Base-by-base conservation (phyloP, 148 eudicot genomes). In the Rhododendron griersonianum region DNA sequence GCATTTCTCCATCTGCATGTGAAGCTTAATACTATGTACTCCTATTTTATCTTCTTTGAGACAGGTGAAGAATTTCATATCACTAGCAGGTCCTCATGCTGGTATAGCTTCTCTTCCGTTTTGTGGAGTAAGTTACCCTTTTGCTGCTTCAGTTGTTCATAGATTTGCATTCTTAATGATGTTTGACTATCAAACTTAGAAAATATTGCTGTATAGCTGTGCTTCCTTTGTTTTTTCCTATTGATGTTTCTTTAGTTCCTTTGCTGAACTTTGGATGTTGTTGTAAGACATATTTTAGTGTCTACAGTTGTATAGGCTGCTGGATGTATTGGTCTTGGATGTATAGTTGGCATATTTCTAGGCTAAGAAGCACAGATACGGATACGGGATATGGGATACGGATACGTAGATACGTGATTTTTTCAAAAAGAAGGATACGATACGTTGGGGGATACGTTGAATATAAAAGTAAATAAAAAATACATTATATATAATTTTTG, bases 11-110 rank as follows among this genome's bases (percentile, higher is more conserved):
- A 35, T 47, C 47, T 3, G 39, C 47, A 30, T 18, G 53, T 48
- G 80, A 73, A 84, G 48, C 18, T 11, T 13, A 76, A 50, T 23
- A 2, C 30, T 7, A 21, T 48, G 41, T 16, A 2, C 30, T 57
- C 23, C 57, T 28, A 0, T 76, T 44, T 77, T 28, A 30, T 28
- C n/a, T 82, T 86, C 55, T 45, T 80, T 84, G 79, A 23, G 84
- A 85, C 91, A 94, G 96, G 96, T 94, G 86, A 89, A 87, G 30
- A 94, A 92, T 84, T 89, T 90, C 74, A 90, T 94, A 87, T 91
- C 94, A 59, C 77, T 94, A 50, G 96, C 92, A 57, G 96, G 96
- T 87, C 94, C 94, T 85, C 96, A 92, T 85, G 96, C 96, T 19
- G 96, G 96, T 50, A 89, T 89, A 71, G 94, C 93, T 50, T 87